A percentile compares a stretch with the other conserved stretches of the same genome.
Evolutionary conservation across 2,329 filamentous ascomycete genomes (phyloP).

Genomic region (Cryphonectria parasitica): DNA sequence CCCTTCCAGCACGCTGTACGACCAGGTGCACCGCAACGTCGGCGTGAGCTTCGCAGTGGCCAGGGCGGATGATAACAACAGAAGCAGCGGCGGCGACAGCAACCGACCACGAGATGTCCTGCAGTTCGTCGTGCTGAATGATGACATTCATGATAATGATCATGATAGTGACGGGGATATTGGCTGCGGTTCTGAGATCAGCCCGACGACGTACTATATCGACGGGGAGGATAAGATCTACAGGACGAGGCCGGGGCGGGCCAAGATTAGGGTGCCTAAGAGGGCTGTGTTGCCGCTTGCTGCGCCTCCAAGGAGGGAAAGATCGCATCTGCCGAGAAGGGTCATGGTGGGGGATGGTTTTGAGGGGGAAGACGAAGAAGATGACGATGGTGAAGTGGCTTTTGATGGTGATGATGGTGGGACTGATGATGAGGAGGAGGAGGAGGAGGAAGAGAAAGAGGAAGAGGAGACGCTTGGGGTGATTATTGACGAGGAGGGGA

Average conservation of each 20-base stretch:
- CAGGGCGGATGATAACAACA: background rate
- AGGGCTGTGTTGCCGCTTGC: background rate
- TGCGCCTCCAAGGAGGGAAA: background rate
- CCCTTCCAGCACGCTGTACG: background rate
- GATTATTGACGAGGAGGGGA: background rate
- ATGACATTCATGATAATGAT: background rate
- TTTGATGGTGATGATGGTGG: background rate
- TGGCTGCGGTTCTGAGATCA: background rate
- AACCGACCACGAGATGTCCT: background rate
- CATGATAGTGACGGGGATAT: background rate
- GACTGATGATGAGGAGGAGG: too few relatives aligned
- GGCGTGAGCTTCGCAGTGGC: background rate
- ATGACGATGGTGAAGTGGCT: background rate
- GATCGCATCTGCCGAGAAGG: background rate
- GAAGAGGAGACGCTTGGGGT: background rate
- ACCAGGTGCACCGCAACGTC: background rate
- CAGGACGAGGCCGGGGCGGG: background rate
- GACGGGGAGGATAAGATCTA: background rate
- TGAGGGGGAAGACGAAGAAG: background rate
- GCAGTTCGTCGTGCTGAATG: background rate
- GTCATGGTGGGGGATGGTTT: background rate
- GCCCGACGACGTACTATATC: conserved; percentile 2
- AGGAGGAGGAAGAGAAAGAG: too few relatives aligned
- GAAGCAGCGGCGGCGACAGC: too few relatives aligned
- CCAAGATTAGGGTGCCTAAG: background rate